Conservation (phyloP, 192 early-diverging fungal species). For the Coemansia sp. region DNA sequence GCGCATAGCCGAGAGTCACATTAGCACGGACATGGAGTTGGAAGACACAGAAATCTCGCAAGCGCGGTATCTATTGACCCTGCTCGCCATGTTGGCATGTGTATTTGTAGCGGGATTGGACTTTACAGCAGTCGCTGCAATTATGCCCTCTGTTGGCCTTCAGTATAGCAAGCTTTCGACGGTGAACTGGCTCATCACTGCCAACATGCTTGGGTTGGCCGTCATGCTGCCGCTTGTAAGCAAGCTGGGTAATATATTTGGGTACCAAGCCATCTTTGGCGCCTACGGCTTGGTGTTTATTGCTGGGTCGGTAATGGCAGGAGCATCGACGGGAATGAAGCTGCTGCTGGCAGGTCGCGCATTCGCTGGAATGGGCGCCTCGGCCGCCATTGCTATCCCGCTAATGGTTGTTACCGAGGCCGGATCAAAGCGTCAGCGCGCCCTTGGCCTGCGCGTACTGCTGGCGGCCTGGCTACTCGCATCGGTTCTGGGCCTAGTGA, state of each 20-base stretch:
- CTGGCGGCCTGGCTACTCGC: conserved; percentile 46
- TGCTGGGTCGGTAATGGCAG: conserved; percentile 47
- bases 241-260: conserved; percentile 57
- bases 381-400: conserved; percentile 52
- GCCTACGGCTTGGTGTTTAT: conserved; percentile 43
- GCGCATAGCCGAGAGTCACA: background rate
- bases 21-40: conserved; percentile 7
- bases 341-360: conserved; percentile 60
- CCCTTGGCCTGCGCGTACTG: conserved; percentile 28
- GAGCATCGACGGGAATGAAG: conserved; percentile 57
- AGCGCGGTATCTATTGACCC: background rate
- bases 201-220: conserved; percentile 55
- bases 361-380: conserved; percentile 55
- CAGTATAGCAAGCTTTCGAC: conserved; percentile 71
- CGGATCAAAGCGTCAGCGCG: conserved; percentile 29
- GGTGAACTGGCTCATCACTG: conserved; percentile 80
- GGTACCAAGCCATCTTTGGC: conserved; percentile 33
- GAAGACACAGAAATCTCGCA: background rate
- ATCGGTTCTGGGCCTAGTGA: conserved; percentile 61
- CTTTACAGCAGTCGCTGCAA: conserved; percentile 76
- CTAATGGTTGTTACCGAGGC: conserved; percentile 57
- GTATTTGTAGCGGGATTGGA: conserved; percentile 77
- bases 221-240: conserved; percentile 56
- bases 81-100: conserved; percentile 54
- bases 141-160: conserved; percentile 68